A percentile compares a stretch with the other conserved stretches of the same genome.
These are phyloP conservation scores for Solanum hybrid DNA, from an alignment of 305 asterid genomes.

Conservation along the genomic window DNA sequence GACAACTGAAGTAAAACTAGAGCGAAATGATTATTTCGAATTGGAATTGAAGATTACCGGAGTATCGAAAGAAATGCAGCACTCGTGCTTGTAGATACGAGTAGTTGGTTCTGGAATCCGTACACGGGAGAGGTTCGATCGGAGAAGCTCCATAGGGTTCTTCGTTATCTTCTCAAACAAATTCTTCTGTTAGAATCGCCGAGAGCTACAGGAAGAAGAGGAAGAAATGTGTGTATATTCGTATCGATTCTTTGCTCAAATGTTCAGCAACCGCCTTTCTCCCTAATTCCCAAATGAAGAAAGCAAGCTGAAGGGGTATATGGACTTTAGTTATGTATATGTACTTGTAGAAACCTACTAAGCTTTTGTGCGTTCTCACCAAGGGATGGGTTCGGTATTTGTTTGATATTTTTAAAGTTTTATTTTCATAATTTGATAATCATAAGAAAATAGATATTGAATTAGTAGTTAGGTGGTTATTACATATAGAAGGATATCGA, in stretches of 20 bases:
- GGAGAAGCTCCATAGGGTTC: slow-evolving; percentile 69
- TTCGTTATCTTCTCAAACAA: background rate
- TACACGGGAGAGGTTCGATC: slow-evolving; percentile 75
- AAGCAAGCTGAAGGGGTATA: background rate
- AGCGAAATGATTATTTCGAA: background rate
- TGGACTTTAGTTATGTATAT: background rate
- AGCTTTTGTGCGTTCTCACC: background rate
- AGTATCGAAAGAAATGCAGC: slow-evolving; percentile 87
- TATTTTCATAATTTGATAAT: background rate
- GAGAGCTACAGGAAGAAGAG: background rate
- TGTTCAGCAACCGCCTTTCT: slow-evolving; percentile 3
- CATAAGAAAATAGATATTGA: too few species aligned
- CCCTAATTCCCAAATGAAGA: background rate
- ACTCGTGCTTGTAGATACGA: slow-evolving; percentile 92
- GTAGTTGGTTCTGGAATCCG: slow-evolving; percentile 93
- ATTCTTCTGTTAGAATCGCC: background rate
- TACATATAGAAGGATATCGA: background rate
- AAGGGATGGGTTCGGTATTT: background rate
- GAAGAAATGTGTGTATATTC: background rate
- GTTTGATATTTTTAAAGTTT: background rate
- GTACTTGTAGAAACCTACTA: background rate
- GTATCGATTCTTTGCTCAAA: slow-evolving; percentile 1
- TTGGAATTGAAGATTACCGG: slow-evolving; percentile 44
- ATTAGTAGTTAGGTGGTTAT: too few species aligned
- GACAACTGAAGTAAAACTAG: background rate